Base-by-base conservation (phyloP, 345 rosid species). In the Ceriops tagal region DNA sequence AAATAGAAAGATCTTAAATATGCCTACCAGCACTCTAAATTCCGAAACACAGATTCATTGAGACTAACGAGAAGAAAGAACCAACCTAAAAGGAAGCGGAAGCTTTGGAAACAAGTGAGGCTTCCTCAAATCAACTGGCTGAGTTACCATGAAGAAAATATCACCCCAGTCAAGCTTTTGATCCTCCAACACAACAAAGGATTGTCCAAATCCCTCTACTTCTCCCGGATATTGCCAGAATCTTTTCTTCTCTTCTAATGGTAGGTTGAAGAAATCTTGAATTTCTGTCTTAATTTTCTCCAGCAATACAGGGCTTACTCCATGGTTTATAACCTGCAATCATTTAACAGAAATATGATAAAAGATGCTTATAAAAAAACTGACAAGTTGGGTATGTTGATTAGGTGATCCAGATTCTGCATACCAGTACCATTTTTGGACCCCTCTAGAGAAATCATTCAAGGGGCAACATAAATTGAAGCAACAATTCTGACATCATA, bases 81-180 rank as follows among this genome's bases (percentile, higher is more conserved):
- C n/a, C 21, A 1, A 66, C 82, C 78, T 78, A 70, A 74, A 51
- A 37, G 73, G 69, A 58, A 63, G 56, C 20, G 75, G 82, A 24
- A 74, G 73, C 58, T 66, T 66, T 18, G 76, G 78, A 32, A 73
- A 71, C 19, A 74, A 55, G 46, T 71, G 70, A 7, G 76, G 78
- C 43, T 74, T 78, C 58, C 78, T 66, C 20, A 62, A 39, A 18
- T 71, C 63, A 24, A 24, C 27, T 21, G 82, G 82, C 21, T 57
- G 75, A 20, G 73, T 78, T 28, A 47, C 28, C 56, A 78, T 35
- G 72, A n/a, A 31, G 72, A 78, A 74, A 16, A 78, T 10, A 43
- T 78, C 78, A 4, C 53, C 53, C 78, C 82, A 78, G 28, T 78
- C 82, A 56, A 74, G 78, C 62, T 74, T 78, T 67, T 67, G 75